Percentiles rank a stretch among this genome's conserved stretches.
Conservation (phyloP, 1,139 yeast genomes). For the Meyerozyma smithsonii region DNA sequence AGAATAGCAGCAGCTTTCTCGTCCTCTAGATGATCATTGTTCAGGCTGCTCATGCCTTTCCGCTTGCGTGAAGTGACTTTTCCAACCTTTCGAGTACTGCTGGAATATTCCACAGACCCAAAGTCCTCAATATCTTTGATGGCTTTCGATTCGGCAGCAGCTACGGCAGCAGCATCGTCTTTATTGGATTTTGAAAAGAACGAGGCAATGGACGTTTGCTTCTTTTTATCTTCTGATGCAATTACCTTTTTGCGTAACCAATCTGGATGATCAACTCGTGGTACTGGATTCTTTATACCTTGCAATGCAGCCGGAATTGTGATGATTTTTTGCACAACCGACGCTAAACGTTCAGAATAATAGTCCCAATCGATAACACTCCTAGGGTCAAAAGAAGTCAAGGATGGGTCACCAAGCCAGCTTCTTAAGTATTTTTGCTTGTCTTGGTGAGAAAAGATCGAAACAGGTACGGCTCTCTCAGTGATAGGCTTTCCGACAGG, state of each 20-base stretch:
- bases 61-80: slow-evolving; percentile 47
- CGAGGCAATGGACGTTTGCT: slow-evolving; percentile 60
- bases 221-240: slow-evolving; percentile 57
- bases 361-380: slow-evolving; percentile 91
- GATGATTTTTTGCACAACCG: slow-evolving; percentile 90
- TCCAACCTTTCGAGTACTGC: slow-evolving; percentile 36
- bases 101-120: slow-evolving; percentile 31
- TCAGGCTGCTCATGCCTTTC: slow-evolving; percentile 18
- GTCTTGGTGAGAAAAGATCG: slow-evolving; percentile 80
- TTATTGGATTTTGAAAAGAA: slow-evolving; percentile 49
- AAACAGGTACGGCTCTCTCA: slow-evolving; percentile 94
- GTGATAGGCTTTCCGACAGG: slow-evolving; percentile 90
- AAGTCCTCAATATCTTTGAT: slow-evolving; percentile 79
- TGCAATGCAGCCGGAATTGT: slow-evolving; percentile 98
- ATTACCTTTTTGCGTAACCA: slow-evolving; percentile 75
- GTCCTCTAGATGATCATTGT: slow-evolving; percentile 38
- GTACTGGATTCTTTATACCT: slow-evolving; percentile 87
- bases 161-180: slow-evolving; percentile 15
- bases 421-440: slow-evolving; percentile 68
- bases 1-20: slow-evolving; percentile 40
- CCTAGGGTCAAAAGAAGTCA: slow-evolving; percentile 85
- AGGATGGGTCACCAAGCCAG: slow-evolving; percentile 79
- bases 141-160: slow-evolving; percentile 22
- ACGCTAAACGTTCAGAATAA: slow-evolving; percentile 84
- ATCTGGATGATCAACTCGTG: slow-evolving; percentile 89